Base-by-base conservation (phyloP, 2,329 filamentous ascomycete species). In the Phialemoniopsis sp. region DNA sequence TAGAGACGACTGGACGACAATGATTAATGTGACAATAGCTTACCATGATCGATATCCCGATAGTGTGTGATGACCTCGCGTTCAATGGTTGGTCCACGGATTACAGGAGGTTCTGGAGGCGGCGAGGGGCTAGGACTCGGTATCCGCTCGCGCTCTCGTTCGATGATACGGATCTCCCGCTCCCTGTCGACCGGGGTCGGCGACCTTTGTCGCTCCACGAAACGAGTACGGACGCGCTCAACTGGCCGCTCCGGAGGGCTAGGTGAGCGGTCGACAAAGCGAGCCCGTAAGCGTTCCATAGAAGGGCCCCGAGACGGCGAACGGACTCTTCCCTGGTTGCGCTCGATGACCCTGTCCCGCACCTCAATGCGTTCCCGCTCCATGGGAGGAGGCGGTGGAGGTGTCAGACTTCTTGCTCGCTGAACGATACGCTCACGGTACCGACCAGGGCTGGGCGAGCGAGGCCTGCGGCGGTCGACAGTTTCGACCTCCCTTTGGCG, bases 1-100 rank as follows among this genome's bases (percentile, higher is more conserved):
- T 26, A 26, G 21, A 6, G 21, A 39, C 38, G 30, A 52, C 40
- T 9, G 29, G 29, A 15, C 18, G 15, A 34, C 41, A 19, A 43
- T 38, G 34, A n/a, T 32, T 26, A 5, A 16, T 28, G 15, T 12
- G 9, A 13, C 13, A 12, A 35, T 33, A 28, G 60, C 80, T 57
- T 70, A 88, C 87, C 89, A 63, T 95, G 88, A 55, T 95, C 87
- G 51, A 94, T 85, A 55, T 91, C 86, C 42, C 83, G 78, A 58
- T 93, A 91, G 63, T 93, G 87, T 1, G 88, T 94, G 48, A 94
- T 90, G 42, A 95, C 82, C 57, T 95, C 87, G 54, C 91, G 81
- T 62, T 91, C 87, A 50, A 95, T 88, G 1, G 84, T 85, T 28
- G 89, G 89, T 15, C 83, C 82, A 32, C 80, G 76, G 52, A 93